Evolutionary conservation across 2,329 filamentous ascomycete genomes (phyloP).

Genomic region (Penicillium sumatraense): DNA sequence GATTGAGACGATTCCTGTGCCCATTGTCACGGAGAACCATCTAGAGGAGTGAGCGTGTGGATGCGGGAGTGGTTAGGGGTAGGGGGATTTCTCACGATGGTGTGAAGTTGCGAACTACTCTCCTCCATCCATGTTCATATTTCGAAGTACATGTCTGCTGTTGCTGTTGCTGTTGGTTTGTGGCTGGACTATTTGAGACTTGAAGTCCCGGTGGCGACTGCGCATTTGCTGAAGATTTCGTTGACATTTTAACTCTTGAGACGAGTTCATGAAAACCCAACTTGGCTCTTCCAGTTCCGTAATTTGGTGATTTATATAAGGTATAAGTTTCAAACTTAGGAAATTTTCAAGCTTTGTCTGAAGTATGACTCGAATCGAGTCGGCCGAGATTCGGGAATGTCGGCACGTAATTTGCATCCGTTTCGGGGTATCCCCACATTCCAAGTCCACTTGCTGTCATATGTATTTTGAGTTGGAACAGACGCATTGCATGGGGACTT

Average conservation of each 20-base stretch:
- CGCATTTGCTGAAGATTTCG: not conserved
- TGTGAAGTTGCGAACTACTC: slow-evolving; percentile 44
- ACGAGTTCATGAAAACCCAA: too few relatives aligned
- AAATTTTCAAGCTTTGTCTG: not conserved
- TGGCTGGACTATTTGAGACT: not conserved
- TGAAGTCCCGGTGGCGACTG: not conserved
- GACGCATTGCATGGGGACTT: too few relatives aligned
- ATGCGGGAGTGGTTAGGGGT: not conserved
- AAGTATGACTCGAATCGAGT: not conserved
- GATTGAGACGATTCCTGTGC: slow-evolving; percentile 48
- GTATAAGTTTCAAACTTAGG: too few relatives aligned
- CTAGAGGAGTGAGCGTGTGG: slow-evolving; percentile 22
- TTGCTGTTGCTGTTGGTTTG: not conserved
- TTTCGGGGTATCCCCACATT: slow-evolving; percentile 2
- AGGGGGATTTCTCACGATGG: slow-evolving; percentile 43
- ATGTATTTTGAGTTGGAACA: too few relatives aligned
- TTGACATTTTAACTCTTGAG: not conserved
- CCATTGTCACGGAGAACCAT: slow-evolving; percentile 50
- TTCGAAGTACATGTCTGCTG: slow-evolving; percentile 27
- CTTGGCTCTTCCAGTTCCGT: too few relatives aligned
- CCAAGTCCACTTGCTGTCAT: not conserved
- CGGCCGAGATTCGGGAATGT: not conserved
- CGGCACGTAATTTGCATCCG: not conserved
- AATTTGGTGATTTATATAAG: too few relatives aligned
- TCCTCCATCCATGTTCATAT: slow-evolving; percentile 43